These are phyloP conservation scores for Saturnispora bothae DNA, from an alignment of 805 yeast species.

Conservation along the genomic window DNA sequence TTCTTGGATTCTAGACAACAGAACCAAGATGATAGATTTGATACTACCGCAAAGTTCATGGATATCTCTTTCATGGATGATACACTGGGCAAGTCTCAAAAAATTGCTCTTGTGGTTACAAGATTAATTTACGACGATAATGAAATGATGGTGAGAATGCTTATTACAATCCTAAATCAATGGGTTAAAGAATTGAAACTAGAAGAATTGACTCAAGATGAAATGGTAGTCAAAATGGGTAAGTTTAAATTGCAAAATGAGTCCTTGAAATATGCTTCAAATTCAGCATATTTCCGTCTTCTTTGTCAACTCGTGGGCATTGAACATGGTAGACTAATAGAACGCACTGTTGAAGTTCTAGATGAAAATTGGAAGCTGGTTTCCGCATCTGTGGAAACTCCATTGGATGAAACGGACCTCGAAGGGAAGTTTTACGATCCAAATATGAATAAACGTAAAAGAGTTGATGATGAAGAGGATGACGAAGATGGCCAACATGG, in stretches of 20 bases:
- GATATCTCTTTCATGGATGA: conserved; percentile 15
- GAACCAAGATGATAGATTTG: conserved; percentile 16
- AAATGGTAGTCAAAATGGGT: conserved; percentile 1
- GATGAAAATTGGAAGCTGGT: conserved; percentile 11
- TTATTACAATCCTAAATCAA: conserved; percentile 21
- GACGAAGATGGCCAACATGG: conserved; percentile 11
- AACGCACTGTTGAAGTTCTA: conserved; percentile 8
- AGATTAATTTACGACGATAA: conserved; percentile 33
- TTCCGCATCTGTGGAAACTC: conserved; percentile 15
- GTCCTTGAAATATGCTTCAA: conserved; percentile 8
- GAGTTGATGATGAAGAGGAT: conserved; percentile 1
- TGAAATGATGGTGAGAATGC: conserved; percentile 34
- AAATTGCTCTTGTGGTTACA: conserved; percentile 19
- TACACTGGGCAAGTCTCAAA: conserved; percentile 10
- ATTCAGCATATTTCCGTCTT: conserved; percentile 15
- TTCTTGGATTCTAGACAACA: conserved; percentile 28
- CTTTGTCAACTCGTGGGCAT: conserved; percentile 19
- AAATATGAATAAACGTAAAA: background rate
- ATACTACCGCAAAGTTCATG: conserved; percentile 13
- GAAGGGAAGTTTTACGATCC: conserved; percentile 15
- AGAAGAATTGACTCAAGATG: background rate
- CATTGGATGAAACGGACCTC: conserved; percentile 19
- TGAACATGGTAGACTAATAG: conserved; percentile 9
- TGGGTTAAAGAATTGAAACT: conserved; percentile 11
- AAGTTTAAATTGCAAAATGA: conserved; percentile 6